Conservation (phyloP, 768 basidiomycete species). For the Boletus vinaceobasis region DNA sequence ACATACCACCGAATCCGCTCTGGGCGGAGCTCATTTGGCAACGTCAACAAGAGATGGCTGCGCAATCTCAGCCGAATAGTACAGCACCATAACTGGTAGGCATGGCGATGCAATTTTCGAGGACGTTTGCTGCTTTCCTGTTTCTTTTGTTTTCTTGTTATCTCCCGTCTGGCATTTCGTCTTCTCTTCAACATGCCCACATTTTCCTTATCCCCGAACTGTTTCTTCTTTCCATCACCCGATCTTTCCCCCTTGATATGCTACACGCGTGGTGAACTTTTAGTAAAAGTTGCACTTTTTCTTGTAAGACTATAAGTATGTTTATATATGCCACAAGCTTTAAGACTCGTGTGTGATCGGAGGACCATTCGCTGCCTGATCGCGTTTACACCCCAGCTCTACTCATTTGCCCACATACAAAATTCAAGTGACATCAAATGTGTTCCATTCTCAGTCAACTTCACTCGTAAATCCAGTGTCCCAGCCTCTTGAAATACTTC, state of each 20-base stretch:
- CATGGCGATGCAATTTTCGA: not conserved
- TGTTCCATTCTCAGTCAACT: no score
- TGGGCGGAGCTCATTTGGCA: constrained; percentile 94
- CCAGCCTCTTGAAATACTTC: no score
- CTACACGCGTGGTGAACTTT: constrained; percentile 10
- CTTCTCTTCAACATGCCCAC: constrained; percentile 2
- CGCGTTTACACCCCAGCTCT: not conserved
- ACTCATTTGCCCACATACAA: no score
- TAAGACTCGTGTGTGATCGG: not conserved
- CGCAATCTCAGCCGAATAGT: constrained; percentile 9
- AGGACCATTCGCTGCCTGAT: not conserved
- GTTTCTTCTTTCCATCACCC: not conserved
- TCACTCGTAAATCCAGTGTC: no score
- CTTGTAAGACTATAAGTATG: constrained; percentile 22
- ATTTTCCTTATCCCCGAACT: not conserved
- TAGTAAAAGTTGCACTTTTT: constrained; percentile 1
- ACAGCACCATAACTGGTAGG: not conserved
- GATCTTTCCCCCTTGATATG: constrained; percentile 7
- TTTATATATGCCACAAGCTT: constrained; percentile 17
- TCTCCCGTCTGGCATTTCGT: constrained; percentile 3
- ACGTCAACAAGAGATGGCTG: constrained; percentile 52
- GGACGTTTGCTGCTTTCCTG: not conserved
- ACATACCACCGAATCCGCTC: constrained; percentile 86
- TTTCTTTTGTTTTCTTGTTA: constrained; percentile 8
- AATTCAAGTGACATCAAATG: no score